Evolutionary conservation across 495 filamentous ascomycete species (phyloP).

Genomic region (Cercophora samala): DNA sequence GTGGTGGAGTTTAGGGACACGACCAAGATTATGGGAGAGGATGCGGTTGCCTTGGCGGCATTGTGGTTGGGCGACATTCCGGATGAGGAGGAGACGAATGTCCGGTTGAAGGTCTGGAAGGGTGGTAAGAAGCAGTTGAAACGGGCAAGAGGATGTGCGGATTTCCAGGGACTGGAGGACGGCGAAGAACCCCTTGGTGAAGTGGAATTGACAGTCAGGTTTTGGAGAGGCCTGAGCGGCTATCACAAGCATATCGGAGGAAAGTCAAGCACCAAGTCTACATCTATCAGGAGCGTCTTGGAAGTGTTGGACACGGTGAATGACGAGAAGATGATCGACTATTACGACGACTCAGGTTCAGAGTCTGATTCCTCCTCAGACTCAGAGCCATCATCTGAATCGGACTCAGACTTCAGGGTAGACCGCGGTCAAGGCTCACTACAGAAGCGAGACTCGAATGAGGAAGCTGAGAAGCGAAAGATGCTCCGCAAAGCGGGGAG

Average conservation of each 20-base stretch:
- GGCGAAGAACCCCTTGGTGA: conserved; percentile 52
- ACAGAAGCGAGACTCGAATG: neutral
- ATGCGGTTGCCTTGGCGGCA: conserved; percentile 54
- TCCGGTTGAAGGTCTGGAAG: conserved; percentile 56
- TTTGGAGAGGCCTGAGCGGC: conserved; percentile 57
- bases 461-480: conserved; percentile 27
- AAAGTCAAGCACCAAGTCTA: conserved; percentile 43
- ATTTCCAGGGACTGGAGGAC: conserved; percentile 39
- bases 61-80: conserved; percentile 64
- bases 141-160: conserved; percentile 38
- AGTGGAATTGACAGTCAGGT: conserved; percentile 51
- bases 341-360: conserved; percentile 34
- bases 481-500: conserved; percentile 25
- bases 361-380: conserved; percentile 19
- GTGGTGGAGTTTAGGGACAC: conserved; percentile 56
- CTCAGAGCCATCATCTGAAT: conserved; percentile 28
- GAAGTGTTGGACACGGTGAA: conserved; percentile 60
- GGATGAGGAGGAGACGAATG: conserved; percentile 57
- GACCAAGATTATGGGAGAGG: conserved; percentile 44
- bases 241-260: conserved; percentile 52
- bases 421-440: neutral
- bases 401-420: conserved; percentile 19
- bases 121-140: conserved; percentile 47
- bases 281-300: conserved; percentile 50
- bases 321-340: conserved; percentile 48